These are phyloP conservation scores for Obba rivulosa DNA, from an alignment of 768 basidiomycete species.

Conservation along the genomic window DNA sequence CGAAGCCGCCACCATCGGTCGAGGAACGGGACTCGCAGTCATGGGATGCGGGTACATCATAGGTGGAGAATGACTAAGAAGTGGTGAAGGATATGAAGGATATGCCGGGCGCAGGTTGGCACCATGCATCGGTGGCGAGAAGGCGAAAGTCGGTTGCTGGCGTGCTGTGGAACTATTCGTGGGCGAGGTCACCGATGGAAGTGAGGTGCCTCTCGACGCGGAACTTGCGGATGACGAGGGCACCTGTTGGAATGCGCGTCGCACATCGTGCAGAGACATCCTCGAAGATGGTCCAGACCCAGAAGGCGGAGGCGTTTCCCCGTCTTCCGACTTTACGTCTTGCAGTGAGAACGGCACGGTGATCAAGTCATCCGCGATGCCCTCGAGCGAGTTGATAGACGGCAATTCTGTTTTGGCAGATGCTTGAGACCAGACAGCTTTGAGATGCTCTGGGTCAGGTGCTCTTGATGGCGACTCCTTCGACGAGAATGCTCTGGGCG, in stretches of 20 bases:
- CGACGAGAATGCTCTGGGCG: constrained; percentile 45
- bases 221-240: constrained; percentile 53
- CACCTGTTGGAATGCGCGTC: constrained; percentile 83
- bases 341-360: constrained; percentile 75
- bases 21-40: constrained; percentile 58
- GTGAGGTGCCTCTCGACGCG: constrained; percentile 33
- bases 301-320: constrained; percentile 69
- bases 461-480: constrained; percentile 66
- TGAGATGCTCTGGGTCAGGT: constrained; percentile 81
- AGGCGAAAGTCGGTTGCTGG: constrained; percentile 10
- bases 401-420: constrained; percentile 64
- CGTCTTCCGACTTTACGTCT: constrained; percentile 84
- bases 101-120: constrained; percentile 51
- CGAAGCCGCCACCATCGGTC: constrained; percentile 51
- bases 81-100: constrained; percentile 57
- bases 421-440: constrained; percentile 79
- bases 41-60: constrained; percentile 60
- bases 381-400: constrained; percentile 75
- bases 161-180: constrained; percentile 11
- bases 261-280: constrained; percentile 79
- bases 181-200: constrained; percentile 3
- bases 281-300: constrained; percentile 54
- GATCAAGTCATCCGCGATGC: constrained; percentile 78
- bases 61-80: constrained; percentile 68
- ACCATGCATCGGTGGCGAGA: constrained; percentile 35